Evolutionary conservation across 495 filamentous ascomycete genomes (phyloP), one percentile per base, ranked within the genome.

Genomic region (Lasiosphaeria ovina): DNA sequence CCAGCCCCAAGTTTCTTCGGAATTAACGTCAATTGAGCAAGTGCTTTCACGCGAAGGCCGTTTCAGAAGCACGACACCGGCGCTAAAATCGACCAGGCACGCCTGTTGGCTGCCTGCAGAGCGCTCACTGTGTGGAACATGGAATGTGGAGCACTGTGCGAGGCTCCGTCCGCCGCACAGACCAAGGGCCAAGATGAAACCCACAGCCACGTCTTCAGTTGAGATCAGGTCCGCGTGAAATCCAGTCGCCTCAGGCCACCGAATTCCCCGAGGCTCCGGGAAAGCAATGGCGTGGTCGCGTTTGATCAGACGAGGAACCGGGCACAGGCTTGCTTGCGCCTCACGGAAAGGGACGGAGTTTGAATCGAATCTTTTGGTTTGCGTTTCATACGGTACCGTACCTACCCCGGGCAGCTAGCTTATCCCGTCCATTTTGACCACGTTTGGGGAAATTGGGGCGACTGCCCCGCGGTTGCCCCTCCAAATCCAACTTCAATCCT

Each of bases 381-480:
- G 12, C 8, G 12, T n/a, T 47, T 5, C 5, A 47, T 47, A 11
- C 38, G 11, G 44, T 24, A 24, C 24, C 24, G 24, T 24, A 24
- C 24, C 24, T 24, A 24, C 24, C 0, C 24, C 24, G 24, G 24
- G 24, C 24, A 24, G 24, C 24, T 24, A 24, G 24, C 24, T 24
- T 24, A 24, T 24, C 24, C 24, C 24, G 24, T 24, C 24, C 24
- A 24, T 24, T 24, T 24, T 24, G 24, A 24, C 2, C 24, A 24
- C 12, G 44, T n/a, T 47, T 47, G 44, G 44, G 44, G 44, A 47
- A 47, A 47, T 47, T 47, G 44, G 44, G 16, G 44, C 7, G 16
- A 47, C 6, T 47, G 44, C 44, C 44, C 44, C 44, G 44, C 44
- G 44, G 11, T 47, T 42, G 44, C 44, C 44, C 44, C 44, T 47